These are phyloP conservation scores for Thelonectria olida DNA, from an alignment of 2,329 filamentous ascomycete species.

Conservation along the genomic window DNA sequence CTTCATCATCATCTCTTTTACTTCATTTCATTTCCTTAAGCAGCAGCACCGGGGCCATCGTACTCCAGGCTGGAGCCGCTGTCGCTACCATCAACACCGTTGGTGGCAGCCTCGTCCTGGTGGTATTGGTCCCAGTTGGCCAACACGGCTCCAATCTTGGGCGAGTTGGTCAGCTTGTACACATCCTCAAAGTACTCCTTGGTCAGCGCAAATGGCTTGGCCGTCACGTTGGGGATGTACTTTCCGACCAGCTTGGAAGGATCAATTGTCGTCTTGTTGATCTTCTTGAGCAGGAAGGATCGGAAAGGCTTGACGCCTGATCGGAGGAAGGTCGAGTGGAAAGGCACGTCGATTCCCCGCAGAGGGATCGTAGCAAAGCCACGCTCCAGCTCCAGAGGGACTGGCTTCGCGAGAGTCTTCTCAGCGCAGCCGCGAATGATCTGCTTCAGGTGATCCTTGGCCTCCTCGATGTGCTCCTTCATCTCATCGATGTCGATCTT, in stretches of 20 bases:
- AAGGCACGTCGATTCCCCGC: constrained; percentile 96
- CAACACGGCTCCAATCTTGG: constrained; percentile 79
- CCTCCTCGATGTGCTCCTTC: constrained; percentile 88
- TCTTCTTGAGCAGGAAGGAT: constrained; percentile 98
- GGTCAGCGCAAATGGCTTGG: constrained; percentile 91
- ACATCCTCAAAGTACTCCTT: constrained; percentile 99
- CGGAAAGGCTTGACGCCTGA: constrained; percentile 99
- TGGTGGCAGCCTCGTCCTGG: constrained; percentile 56
- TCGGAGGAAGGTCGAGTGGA: constrained; percentile 98
- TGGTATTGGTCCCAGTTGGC: constrained; percentile 85
- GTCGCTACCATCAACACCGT: constrained; percentile 48
- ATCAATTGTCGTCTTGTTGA: constrained; percentile 98
- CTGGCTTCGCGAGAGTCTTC: constrained; percentile 87
- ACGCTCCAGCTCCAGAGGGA: constrained; percentile 88
- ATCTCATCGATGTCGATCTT: constrained; percentile 97
- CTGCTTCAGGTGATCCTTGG: constrained; percentile 87
- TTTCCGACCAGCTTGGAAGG: constrained; percentile 96
- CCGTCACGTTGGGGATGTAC: constrained; percentile 99
- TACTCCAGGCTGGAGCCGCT: constrained; percentile 53
- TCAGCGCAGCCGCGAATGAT: constrained; percentile 92
- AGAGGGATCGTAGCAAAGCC: constrained; percentile 98
- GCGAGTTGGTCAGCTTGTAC: constrained; percentile 88
- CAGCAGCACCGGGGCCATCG: constrained; percentile 53
- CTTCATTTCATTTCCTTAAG: constrained; percentile 42
- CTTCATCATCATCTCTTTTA: constrained; percentile 37